phyloP scores from a whole-genome alignment of 2,329 filamentous ascomycete species.

The Ceratocystis colombiana region DNA sequence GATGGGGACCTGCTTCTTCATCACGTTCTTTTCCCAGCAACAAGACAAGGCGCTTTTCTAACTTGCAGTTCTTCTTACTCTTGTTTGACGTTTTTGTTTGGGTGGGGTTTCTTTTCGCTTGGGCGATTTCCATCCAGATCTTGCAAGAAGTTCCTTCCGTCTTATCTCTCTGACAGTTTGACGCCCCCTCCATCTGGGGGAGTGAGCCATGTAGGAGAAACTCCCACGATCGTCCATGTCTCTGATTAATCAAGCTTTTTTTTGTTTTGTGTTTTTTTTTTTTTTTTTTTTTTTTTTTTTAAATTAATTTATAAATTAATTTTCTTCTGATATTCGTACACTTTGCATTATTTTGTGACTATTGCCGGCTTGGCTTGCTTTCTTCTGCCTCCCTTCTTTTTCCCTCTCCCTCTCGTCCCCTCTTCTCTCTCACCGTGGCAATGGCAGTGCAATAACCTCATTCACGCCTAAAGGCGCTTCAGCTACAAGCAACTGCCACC shows the following conservation, averaged over 20 bases:
- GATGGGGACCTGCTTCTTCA: no score
- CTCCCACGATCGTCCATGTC: no score
- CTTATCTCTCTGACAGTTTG: slow-evolving; percentile 13
- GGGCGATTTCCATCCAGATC: not conserved
- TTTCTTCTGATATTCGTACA: not conserved
- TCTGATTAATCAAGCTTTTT: not conserved
- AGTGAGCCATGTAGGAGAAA: no score
- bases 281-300: not conserved
- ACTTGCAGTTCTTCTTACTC: no score
- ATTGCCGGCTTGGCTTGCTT: not conserved
- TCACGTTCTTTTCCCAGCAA: no score
- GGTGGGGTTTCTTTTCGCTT: not conserved
- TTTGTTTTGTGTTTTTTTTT: not conserved
- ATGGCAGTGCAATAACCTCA: slow-evolving; percentile 12
- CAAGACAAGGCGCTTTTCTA: no score
- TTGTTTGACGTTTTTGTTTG: no score
- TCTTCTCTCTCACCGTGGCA: slow-evolving; percentile 5
- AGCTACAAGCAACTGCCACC: slow-evolving; percentile 13
- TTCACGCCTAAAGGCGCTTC: slow-evolving; percentile 14
- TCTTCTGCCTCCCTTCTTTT: not conserved
- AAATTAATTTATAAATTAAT: no score
- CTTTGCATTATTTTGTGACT: not conserved
- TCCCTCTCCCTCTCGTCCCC: not conserved
- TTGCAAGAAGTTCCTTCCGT: not conserved
- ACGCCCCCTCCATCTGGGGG: not conserved